Evolutionary conservation across 2,329 filamentous ascomycete species (phyloP).

Genomic region (Thielaviopsis musarum): DNA sequence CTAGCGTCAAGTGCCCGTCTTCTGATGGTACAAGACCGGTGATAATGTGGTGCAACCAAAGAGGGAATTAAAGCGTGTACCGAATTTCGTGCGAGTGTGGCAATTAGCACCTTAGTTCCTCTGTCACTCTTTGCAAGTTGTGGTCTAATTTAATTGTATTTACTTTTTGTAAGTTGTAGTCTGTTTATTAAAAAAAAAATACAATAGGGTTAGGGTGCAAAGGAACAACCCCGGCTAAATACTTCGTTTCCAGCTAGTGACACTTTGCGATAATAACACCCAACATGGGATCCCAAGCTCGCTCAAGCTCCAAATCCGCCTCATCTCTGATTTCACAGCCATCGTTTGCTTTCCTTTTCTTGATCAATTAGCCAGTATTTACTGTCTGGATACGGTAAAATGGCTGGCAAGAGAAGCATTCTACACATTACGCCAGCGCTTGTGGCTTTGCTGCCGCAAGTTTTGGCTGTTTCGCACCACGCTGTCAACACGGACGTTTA

Average conservation of each 20-base stretch:
- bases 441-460: conserved; percentile 28
- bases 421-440: conserved; percentile 22
- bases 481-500: conserved; percentile 64
- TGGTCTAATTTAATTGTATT: too few species aligned
- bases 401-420: background rate
- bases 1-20: too few species aligned
- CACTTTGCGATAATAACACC: background rate
- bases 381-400: background rate
- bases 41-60: too few species aligned
- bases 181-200: too few species aligned
- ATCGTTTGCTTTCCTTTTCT: background rate
- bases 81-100: too few species aligned
- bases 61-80: too few species aligned
- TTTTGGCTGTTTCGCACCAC: conserved; percentile 20
- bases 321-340: background rate
- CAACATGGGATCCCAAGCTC: background rate
- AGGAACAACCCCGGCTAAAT: background rate
- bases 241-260: background rate
- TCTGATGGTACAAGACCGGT: too few species aligned
- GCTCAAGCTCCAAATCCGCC: background rate
- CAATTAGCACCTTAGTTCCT: too few species aligned
- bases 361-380: background rate
- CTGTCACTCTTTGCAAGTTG: too few species aligned
- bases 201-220: too few species aligned
- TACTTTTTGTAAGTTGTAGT: too few species aligned